phyloP scores from a whole-genome alignment of 176 grass and related monocot genomes.

The Carex cristatella region DNA sequence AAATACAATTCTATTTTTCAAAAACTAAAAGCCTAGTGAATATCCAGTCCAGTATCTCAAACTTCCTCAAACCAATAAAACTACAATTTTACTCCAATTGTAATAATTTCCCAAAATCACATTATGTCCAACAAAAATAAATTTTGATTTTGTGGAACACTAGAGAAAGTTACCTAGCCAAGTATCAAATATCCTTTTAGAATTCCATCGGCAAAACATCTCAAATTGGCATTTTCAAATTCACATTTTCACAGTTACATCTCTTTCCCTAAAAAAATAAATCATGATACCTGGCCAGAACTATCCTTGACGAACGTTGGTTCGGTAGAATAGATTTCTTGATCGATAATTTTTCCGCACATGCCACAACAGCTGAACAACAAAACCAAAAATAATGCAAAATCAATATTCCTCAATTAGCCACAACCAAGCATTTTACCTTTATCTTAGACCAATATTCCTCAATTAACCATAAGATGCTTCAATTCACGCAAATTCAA shows the following conservation, averaged over 20 bases:
- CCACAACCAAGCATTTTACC: not conserved
- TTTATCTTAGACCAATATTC: not conserved
- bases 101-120: not conserved
- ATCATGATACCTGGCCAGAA: constrained; percentile 30
- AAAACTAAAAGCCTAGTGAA: not conserved
- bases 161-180: too few relatives aligned
- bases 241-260: not conserved
- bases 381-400: constrained; percentile 16
- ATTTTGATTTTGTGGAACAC: too few relatives aligned
- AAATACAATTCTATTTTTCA: not conserved
- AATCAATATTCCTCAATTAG: not conserved
- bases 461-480: not conserved
- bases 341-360: constrained; percentile 73
- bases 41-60: not conserved
- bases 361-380: constrained; percentile 49
- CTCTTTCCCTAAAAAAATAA: not conserved
- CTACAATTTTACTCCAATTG: not conserved
- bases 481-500: not conserved
- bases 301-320: constrained; percentile 40
- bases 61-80: not conserved
- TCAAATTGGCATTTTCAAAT: not conserved
- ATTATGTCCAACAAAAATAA: too few relatives aligned
- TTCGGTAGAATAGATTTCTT: constrained; percentile 40
- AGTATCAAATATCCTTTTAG: not conserved
- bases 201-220: not conserved